These are phyloP conservation scores for Fraxinus velutina DNA, from an alignment of 305 asterid genomes.

Conservation along the genomic window DNA sequence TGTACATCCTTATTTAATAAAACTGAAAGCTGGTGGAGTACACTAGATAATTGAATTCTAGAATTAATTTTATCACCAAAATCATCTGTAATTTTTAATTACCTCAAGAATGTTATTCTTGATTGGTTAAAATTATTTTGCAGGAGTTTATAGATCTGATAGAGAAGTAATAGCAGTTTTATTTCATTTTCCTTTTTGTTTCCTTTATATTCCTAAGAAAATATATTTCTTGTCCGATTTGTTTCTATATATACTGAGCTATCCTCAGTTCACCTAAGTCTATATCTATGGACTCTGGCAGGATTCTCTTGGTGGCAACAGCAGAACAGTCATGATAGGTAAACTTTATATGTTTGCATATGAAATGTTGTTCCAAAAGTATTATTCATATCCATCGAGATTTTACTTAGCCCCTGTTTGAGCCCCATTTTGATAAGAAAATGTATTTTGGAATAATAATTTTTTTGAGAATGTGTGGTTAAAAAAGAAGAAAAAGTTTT, in stretches of 20 bases:
- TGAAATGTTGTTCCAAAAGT: neutral
- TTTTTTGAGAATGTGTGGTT: neutral
- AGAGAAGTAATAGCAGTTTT: neutral
- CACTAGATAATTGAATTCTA: neutral
- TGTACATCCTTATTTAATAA: neutral
- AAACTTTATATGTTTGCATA: constrained; percentile 16
- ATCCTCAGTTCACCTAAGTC: neutral
- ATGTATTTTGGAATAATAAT: neutral
- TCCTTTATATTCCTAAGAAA: constrained; percentile 1
- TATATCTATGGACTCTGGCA: constrained; percentile 34
- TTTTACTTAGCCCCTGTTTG: neutral
- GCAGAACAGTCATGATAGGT: constrained; percentile 99
- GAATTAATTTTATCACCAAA: neutral
- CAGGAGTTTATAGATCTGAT: constrained; percentile 3
- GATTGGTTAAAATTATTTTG: constrained; percentile 1
- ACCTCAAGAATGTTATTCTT: neutral
- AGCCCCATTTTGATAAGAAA: neutral
- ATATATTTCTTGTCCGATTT: constrained; percentile 7
- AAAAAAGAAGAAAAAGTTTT: neutral
- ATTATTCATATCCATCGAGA: neutral
- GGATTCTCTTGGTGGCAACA: constrained; percentile 99
- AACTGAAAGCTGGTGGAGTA: neutral
- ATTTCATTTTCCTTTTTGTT: constrained; percentile 6
- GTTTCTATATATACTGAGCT: neutral
- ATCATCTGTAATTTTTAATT: neutral